Conservation (phyloP, 768 basidiomycete species). For the Collybia mongolica region DNA sequence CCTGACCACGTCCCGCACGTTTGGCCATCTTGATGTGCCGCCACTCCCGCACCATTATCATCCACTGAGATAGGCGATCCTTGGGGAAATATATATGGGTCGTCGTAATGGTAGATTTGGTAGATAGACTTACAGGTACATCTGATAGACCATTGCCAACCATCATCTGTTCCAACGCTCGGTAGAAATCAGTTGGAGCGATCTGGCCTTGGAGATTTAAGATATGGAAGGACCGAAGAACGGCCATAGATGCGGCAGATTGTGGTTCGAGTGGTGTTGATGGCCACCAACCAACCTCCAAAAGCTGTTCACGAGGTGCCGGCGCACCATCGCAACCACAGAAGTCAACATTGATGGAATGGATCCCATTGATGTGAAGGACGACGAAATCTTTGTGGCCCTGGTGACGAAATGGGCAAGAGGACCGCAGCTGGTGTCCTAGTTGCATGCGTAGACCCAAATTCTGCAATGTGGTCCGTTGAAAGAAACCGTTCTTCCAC, state of each 20-base stretch:
- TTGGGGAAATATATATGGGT: not conserved
- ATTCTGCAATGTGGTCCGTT: not conserved
- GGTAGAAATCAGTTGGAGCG: constrained; percentile 18
- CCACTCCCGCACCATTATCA: constrained; percentile 6
- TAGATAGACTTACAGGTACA: constrained; percentile 7
- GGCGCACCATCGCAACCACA: constrained; percentile 13
- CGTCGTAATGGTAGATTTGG: not conserved
- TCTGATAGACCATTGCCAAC: constrained; percentile 4
- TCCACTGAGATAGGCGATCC: constrained; percentile 6
- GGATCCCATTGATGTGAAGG: constrained; percentile 18
- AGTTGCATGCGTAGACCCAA: constrained; percentile 15
- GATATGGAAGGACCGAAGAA: constrained; percentile 18
- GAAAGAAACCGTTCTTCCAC: constrained; percentile 17
- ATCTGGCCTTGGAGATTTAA: constrained; percentile 14
- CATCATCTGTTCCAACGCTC: constrained; percentile 7
- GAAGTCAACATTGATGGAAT: constrained; percentile 14
- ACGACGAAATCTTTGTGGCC: constrained; percentile 16
- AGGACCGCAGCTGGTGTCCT: constrained; percentile 12
- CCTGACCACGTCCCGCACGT: constrained; percentile 12
- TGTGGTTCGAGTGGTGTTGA: constrained; percentile 16
- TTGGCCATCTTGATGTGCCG: constrained; percentile 14
- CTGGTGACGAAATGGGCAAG: constrained; percentile 6
- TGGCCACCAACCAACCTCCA: constrained; percentile 19
- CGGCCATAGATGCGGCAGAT: constrained; percentile 14
- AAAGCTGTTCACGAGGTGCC: constrained; percentile 7